Base-by-base conservation (phyloP, 2,329 filamentous ascomycete genomes). In the Emergomyces orientalis region DNA sequence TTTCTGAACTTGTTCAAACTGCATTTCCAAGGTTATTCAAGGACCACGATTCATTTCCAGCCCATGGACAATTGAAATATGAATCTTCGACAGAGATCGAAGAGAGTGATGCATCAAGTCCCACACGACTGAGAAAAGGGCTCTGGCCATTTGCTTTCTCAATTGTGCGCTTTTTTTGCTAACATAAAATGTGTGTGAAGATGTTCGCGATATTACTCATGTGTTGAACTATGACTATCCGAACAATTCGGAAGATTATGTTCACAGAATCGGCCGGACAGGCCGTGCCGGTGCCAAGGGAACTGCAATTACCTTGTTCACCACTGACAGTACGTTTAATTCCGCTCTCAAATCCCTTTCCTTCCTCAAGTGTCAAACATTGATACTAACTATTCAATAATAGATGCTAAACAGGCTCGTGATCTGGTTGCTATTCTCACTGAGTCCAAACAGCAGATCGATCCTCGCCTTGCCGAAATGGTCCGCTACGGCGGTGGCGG, bases 211-310 rank as follows among this genome's bases (percentile, higher is more conserved):
- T 85, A 99, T 99, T 83, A 97, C 94, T 81, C 94, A 99, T 82
- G 94, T 99, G 81, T 86, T 99, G 82, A 97, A 97, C 87, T 97
- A 97, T 90, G 94, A 97, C 79, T 97, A 97, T 80, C 93, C 93
- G 78, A 97, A 97, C 84, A 97, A 87, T 76, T 86, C 84, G 71
- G 85, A 87, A 76, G 85, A 87, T 72, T 87, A 87, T 71, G 83
- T 87, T 75, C 85, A 87, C 76, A 84, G 85, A 73, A 87, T 87
- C 75, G 85, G 85, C 74, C 83, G 85, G 79, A 87, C 85, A 74
- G 85, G 81, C 78, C 84, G 85, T 82, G 84, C 84, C 75, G 94
- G 94, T 81, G 88, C 88, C 73, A 90, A 88, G 69, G 94, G 94
- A 81, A 97, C 92, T 72, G 94, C 94, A 76, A 97, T 97, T 75